These are phyloP conservation scores for Ustulina deusta DNA, from an alignment of 2,329 filamentous ascomycete genomes.

Conservation along the genomic window DNA sequence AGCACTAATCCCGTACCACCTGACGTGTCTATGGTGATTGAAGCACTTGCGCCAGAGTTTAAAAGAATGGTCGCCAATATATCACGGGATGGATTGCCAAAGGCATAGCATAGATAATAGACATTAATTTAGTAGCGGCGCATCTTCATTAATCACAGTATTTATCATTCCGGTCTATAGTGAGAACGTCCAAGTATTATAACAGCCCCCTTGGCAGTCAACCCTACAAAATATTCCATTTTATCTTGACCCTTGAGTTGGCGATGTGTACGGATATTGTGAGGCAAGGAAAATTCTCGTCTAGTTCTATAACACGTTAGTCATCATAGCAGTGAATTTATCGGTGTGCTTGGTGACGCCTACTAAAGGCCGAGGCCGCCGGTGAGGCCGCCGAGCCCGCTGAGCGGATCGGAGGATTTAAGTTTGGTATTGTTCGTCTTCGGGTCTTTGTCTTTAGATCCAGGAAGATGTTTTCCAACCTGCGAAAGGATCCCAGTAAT, in stretches of 20 bases:
- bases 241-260: background rate
- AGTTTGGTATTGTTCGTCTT: constrained; percentile 24
- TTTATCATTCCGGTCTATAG: background rate
- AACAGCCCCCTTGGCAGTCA: background rate
- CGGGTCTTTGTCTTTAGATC: constrained; percentile 11
- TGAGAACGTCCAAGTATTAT: constrained; percentile 8
- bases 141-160: constrained; percentile 8
- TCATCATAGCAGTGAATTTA: background rate
- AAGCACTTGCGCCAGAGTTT: constrained; percentile 42
- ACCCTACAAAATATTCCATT: background rate
- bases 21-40: constrained; percentile 53
- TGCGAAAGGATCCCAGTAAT: constrained; percentile 27
- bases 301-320: constrained; percentile 19
- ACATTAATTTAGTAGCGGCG: background rate
- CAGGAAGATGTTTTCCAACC: constrained; percentile 33
- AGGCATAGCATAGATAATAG: constrained; percentile 1
- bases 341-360: background rate
- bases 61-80: constrained; percentile 43
- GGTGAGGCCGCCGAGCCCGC: constrained; percentile 22
- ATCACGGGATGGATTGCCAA: constrained; percentile 34
- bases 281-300: background rate
- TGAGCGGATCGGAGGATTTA: constrained; percentile 12
- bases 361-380: constrained; percentile 36
- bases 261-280: background rate
- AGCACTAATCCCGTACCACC: constrained; percentile 52